Evolutionary conservation across 2,329 filamentous ascomycete genomes (phyloP).

Genomic region (Zopfia rhizophila): DNA sequence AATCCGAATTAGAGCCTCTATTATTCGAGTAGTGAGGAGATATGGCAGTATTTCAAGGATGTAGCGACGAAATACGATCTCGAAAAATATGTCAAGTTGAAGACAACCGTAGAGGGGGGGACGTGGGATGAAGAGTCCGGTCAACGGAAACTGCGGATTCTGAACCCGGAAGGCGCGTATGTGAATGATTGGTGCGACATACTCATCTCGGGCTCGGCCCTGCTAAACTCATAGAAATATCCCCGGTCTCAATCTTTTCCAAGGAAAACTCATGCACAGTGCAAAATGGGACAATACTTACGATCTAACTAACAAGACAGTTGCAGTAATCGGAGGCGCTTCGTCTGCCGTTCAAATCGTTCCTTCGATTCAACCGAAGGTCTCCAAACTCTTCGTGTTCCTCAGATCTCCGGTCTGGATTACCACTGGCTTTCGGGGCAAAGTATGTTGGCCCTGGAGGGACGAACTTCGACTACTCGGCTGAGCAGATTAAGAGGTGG

Average conservation of each 20-base stretch:
- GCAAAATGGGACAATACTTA: slow-evolving; percentile 12
- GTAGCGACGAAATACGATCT: slow-evolving; percentile 11
- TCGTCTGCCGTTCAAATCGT: slow-evolving; percentile 50
- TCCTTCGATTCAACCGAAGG: slow-evolving; percentile 7
- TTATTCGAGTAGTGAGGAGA: slow-evolving; percentile 8
- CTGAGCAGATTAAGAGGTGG: slow-evolving; percentile 1
- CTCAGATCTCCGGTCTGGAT: slow-evolving; percentile 9
- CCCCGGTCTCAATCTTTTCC: no score
- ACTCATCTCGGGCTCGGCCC: slow-evolving; percentile 9
- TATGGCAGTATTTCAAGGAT: slow-evolving; percentile 18
- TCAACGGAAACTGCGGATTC: slow-evolving; percentile 12
- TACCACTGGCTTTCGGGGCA: slow-evolving; percentile 1
- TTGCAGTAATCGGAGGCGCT: slow-evolving; percentile 47
- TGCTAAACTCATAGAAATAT: slow-evolving; percentile 18
- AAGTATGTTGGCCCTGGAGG: slow-evolving; percentile 1
- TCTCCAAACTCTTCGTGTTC: slow-evolving; percentile 8
- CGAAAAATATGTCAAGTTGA: slow-evolving; percentile 10
- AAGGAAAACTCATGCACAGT: no score
- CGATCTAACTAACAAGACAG: slow-evolving; percentile 34
- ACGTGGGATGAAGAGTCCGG: slow-evolving; percentile 14
- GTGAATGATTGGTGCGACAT: slow-evolving; percentile 11
- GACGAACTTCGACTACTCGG: slow-evolving; percentile 3
- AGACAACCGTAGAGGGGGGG: slow-evolving; percentile 9
- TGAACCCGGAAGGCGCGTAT: slow-evolving; percentile 6
- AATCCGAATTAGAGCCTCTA: slow-evolving; percentile 22